These are phyloP conservation scores for Paraphoma chrysanthemicola DNA, from an alignment of 2,329 filamentous ascomycete genomes.

Conservation along the genomic window DNA sequence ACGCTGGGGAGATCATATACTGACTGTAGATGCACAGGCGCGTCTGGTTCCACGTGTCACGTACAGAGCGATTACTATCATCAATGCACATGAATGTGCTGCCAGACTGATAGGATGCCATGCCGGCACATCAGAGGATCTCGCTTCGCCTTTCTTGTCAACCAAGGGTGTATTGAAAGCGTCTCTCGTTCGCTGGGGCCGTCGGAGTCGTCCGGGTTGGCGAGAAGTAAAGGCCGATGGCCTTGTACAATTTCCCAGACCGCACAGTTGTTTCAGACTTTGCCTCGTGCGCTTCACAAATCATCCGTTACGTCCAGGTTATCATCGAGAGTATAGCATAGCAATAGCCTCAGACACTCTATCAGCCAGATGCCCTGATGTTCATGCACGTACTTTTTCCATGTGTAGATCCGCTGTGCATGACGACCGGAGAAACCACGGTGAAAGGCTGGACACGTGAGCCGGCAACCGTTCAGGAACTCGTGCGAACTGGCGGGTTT, in stretches of 20 bases:
- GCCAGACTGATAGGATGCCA: not conserved
- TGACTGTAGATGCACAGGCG: slow-evolving; percentile 17
- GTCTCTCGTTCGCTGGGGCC: slow-evolving; percentile 4
- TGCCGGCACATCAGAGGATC: not conserved
- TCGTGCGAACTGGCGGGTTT: not conserved
- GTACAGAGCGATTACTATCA: slow-evolving; percentile 31
- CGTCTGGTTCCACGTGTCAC: slow-evolving; percentile 27
- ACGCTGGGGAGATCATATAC: not conserved
- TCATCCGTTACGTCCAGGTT: too few relatives aligned
- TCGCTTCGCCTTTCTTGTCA: not conserved
- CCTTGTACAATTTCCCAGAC: not conserved
- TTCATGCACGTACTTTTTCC: too few relatives aligned
- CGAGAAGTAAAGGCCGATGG: not conserved
- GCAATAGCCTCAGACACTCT: too few relatives aligned
- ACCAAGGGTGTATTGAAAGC: not conserved
- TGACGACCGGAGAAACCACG: not conserved
- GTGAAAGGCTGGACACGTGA: not conserved
- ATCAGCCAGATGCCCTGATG: too few relatives aligned
- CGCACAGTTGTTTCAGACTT: too few relatives aligned
- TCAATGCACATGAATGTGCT: slow-evolving; percentile 25
- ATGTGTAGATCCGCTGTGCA: too few relatives aligned
- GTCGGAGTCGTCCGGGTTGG: not conserved
- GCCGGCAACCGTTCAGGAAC: not conserved
- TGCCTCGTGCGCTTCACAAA: too few relatives aligned
- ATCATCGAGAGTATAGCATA: too few relatives aligned